These are phyloP conservation scores for Mycena haematopus DNA, from an alignment of 768 basidiomycete genomes.

Conservation along the genomic window DNA sequence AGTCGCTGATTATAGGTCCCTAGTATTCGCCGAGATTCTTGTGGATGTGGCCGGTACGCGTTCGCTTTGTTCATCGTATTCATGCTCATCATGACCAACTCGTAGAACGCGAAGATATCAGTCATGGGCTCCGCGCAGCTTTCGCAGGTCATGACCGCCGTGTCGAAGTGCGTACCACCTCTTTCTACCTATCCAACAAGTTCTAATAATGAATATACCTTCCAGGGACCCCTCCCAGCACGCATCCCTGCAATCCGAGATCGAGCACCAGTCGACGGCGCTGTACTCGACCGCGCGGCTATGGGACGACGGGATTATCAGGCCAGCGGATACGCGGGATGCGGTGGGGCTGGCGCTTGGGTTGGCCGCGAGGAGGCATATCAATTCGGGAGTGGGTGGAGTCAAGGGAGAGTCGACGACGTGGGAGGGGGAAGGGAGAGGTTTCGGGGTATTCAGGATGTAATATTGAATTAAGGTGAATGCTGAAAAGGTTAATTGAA, in stretches of 20 bases:
- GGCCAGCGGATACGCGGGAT: constrained; percentile 87
- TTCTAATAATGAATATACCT: too few relatives aligned
- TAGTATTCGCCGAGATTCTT: constrained; percentile 94
- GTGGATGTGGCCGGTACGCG: constrained; percentile 96
- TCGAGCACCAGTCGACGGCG: constrained; percentile 88
- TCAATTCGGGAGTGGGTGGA: constrained; percentile 24
- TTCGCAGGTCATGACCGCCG: constrained; percentile 90
- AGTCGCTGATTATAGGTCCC: neutral
- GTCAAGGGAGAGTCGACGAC: constrained; percentile 47
- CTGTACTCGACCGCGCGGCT: constrained; percentile 90
- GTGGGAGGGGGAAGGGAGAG: constrained; percentile 74
- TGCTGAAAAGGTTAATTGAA: too few relatives aligned
- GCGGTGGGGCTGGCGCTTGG: constrained; percentile 88
- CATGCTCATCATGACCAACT: neutral
- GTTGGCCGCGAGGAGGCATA: constrained; percentile 61
- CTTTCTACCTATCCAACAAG: neutral
- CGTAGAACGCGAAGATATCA: constrained; percentile 86
- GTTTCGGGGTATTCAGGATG: constrained; percentile 95
- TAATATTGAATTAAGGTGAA: constrained; percentile 47
- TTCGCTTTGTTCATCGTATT: neutral
- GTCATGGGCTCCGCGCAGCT: constrained; percentile 97
- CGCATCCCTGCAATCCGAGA: constrained; percentile 73
- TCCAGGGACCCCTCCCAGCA: constrained; percentile 82
- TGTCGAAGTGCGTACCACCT: constrained; percentile 67
- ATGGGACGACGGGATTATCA: constrained; percentile 94